Percentiles rank a stretch among this genome's conserved stretches.
phyloP scores from a whole-genome alignment of 2,329 filamentous ascomycete genomes.

The Colletotrichum sublineola region DNA sequence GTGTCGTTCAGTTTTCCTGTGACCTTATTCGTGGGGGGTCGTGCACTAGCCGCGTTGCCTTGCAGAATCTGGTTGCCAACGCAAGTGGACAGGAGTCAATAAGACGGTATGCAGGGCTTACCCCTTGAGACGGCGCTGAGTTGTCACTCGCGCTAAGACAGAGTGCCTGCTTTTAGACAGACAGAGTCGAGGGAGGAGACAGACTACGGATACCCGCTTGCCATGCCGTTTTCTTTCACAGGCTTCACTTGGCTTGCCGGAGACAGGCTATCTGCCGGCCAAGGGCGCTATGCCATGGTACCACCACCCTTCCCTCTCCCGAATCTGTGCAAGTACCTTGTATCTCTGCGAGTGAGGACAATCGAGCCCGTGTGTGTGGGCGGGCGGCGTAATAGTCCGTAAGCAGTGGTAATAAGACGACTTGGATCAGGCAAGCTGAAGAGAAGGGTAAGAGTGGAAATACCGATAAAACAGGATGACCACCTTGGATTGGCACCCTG shows the following conservation, averaged over 20 bases:
- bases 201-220: background rate
- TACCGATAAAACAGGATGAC: background rate
- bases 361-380: background rate
- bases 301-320: background rate
- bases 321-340: background rate
- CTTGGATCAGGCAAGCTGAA: slow-evolving; percentile 22
- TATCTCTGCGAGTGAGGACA: slow-evolving; percentile 20
- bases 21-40: slow-evolving; percentile 23
- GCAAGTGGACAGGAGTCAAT: slow-evolving; percentile 9
- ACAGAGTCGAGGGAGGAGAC: slow-evolving; percentile 2
- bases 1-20: slow-evolving; percentile 7
- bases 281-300: background rate
- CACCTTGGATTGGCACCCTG: background rate
- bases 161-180: slow-evolving; percentile 5
- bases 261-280: slow-evolving; percentile 28
- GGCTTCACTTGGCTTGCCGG: slow-evolving; percentile 16
- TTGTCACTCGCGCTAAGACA: slow-evolving; percentile 17
- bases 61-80: slow-evolving; percentile 33
- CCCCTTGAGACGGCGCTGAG: slow-evolving; percentile 20
- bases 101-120: slow-evolving; percentile 21
- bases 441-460: slow-evolving; percentile 26
- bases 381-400: slow-evolving; percentile 14
- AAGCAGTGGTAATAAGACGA: slow-evolving; percentile 1
- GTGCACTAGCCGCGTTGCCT: slow-evolving; percentile 30
- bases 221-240: background rate